Evolutionary conservation across 2,329 filamentous ascomycete genomes (phyloP), one percentile per base, ranked within the genome.

Genomic region (Colletotrichum sp.): DNA sequence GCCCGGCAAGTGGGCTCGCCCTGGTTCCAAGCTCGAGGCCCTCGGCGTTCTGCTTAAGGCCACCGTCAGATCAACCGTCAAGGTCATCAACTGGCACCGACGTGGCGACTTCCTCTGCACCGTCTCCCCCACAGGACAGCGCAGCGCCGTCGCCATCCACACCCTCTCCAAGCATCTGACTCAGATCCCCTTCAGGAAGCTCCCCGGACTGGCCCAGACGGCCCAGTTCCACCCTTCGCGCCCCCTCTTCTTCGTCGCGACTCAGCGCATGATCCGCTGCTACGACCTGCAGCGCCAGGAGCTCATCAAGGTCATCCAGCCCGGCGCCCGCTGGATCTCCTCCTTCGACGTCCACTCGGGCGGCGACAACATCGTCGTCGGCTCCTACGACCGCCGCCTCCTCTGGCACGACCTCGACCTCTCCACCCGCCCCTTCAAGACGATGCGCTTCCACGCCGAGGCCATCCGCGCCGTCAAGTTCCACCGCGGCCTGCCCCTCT

Each of bases 321-420:
- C 97, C 1, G 97, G 97, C 81, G 96, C 96, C 5, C 93, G 96
- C 76, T 91, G 96, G 95, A 98, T 99, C 80, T 97, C 95, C 3
- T 95, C 93, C 18, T 96, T 99, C 80, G 96, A 98, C 80, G 91
- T 99, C 60, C 97, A 99, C 85, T 94, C 96, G 1, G 94, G 94
- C 22, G 97, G 97, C 61, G 96, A 98, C 86, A 98, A 99, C 82
- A 86, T 99, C 71, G 95, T 98, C 75, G 95, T 98, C 13, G 96
- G 96, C 60, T 97, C 96, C 1, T 99, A 98, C 86, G 97, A 99
- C 86, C 93, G 96, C 78, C 93, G 96, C 62, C 89, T 99, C 4
- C 89, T 99, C 36, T 99, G 97, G 97, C 97, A 98, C 86, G 97
- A 99, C 86, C 90, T 98, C 70, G 97, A 99, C 79, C 91, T 99